Evolutionary conservation across 1,284 basidiomycete species (phyloP), one percentile per base, ranked within the genome.

Genomic region (Cutaneotrichosporon curvatum): DNA sequence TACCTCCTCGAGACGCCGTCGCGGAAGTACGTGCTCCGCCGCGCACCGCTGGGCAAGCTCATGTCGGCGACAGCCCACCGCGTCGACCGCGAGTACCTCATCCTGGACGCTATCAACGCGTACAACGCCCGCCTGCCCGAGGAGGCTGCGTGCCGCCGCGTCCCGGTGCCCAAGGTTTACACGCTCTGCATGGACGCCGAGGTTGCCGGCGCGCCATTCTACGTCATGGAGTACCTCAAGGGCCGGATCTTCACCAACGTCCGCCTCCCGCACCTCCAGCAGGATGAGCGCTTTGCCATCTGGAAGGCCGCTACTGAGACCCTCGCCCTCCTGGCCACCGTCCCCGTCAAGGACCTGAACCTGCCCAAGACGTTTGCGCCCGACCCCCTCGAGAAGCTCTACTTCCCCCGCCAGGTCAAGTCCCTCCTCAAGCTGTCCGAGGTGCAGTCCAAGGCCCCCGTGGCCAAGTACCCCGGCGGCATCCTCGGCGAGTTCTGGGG

Each of bases 161-260:
- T 96, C 7, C 94, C 92, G 1, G 82, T 95, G 1, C 94, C 92
- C 0, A 78, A 83, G 58, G 88, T 91, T 0, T 84, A 85, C 57
- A 76, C 83, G 31, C 75, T 96, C 1, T 95, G 90, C 67, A 81
- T 85, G 62, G 87, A 96, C 62, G 73, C 62, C 23, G 62, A 71
- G 2, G 78, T 96, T 19, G 78, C 94, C 16, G 94, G 91, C 1
- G 89, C 89, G 25, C 79, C 85, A 0, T 97, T 96, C 73, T 97
- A 96, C 67, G 78, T 97, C 32, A 96, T 96, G 92, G 84, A 94
- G 66, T 96, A 87, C 65, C 67, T 96, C 41, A 81, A 90, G 38
- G 94, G 92, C 0, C 77, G 94, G 36, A 94, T 96, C 62, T 96
- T 96, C 72, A 86, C 87, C 8, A 84, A 96, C 67, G 75, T 80